These are phyloP conservation scores for Mercurialis annua DNA, from an alignment of 345 rosid genomes.

Conservation along the genomic window DNA sequence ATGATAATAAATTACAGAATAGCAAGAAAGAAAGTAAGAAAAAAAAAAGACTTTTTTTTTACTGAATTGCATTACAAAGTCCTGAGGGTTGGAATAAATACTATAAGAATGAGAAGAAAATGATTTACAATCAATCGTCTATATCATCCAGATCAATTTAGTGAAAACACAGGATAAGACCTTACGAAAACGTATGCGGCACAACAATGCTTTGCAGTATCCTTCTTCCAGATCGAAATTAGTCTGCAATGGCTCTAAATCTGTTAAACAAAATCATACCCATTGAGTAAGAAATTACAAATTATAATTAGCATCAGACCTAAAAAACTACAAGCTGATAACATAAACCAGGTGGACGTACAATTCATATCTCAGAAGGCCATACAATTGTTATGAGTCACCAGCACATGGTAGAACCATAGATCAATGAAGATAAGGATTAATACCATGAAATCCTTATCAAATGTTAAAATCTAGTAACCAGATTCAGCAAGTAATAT, in stretches of 20 bases:
- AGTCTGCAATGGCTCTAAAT: constrained; percentile 75
- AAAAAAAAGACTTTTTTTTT: too few relatives aligned
- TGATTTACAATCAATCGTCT: neutral
- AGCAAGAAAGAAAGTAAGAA: neutral
- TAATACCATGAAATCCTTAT: too few relatives aligned
- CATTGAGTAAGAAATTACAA: constrained; percentile 8
- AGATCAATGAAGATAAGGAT: neutral
- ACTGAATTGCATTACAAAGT: too few relatives aligned
- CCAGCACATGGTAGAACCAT: neutral
- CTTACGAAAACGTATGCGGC: constrained; percentile 99
- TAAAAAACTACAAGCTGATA: neutral
- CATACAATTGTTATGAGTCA: neutral
- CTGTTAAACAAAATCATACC: constrained; percentile 41
- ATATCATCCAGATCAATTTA: constrained; percentile 10
- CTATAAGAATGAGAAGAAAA: constrained; percentile 6
- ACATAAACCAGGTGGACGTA: neutral
- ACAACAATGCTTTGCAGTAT: constrained; percentile 81
- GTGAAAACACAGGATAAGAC: constrained; percentile 67
- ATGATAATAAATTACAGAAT: neutral
- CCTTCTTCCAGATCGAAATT: constrained; percentile 74
- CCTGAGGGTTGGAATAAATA: too few relatives aligned
- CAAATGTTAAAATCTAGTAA: neutral
- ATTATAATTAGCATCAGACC: neutral
- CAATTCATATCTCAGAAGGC: neutral
- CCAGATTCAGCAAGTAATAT: neutral